phyloP scores from a whole-genome alignment of 176 grass and related monocot species.

The Carex pumila region DNA sequence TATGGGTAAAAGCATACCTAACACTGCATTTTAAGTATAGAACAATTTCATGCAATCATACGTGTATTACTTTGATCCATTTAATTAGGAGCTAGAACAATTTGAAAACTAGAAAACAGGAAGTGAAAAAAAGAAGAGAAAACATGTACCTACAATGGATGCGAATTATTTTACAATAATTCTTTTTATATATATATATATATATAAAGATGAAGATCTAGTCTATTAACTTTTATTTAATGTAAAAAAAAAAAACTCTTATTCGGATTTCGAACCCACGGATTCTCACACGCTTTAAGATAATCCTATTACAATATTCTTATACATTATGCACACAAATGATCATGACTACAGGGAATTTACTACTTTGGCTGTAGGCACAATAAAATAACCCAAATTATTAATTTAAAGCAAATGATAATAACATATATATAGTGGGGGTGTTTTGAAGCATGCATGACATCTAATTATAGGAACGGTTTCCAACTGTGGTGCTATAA shows the following conservation, averaged over 20 bases:
- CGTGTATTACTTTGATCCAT: neutral
- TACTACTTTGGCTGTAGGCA: neutral
- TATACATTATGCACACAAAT: too few species aligned
- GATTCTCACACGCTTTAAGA: neutral
- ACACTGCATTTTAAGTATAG: neutral
- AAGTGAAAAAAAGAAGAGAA: neutral
- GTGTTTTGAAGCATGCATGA: neutral
- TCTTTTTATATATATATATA: too few species aligned
- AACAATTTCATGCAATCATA: neutral
- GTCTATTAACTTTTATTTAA: too few species aligned
- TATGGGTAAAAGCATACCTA: neutral
- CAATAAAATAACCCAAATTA: neutral
- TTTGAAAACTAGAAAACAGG: neutral
- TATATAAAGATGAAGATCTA: too few species aligned
- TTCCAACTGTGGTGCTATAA: neutral
- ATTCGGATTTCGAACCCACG: too few species aligned
- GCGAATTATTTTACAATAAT: neutral
- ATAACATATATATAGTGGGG: neutral
- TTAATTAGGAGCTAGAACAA: neutral
- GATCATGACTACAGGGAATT: neutral
- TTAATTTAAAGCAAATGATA: neutral
- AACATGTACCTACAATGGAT: neutral
- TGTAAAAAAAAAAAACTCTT: too few species aligned
- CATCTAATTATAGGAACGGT: neutral
- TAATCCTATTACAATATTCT: neutral